Percentiles rank a stretch among this genome's conserved stretches.
Evolutionary conservation across 2,329 filamentous ascomycete genomes (phyloP).

Genomic region (Arthroderma sp.): DNA sequence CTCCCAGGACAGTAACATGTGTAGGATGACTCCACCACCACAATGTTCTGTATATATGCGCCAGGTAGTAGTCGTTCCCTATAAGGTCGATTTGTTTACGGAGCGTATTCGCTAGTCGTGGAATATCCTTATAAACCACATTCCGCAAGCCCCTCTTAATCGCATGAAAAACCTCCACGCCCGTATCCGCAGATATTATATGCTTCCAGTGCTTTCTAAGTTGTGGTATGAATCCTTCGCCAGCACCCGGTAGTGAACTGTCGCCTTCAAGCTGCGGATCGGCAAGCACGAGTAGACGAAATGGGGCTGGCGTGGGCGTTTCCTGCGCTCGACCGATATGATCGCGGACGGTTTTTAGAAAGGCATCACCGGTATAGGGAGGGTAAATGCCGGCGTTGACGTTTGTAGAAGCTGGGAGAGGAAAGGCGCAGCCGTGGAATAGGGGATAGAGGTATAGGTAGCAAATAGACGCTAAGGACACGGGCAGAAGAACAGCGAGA

Average conservation of each 20-base stretch:
- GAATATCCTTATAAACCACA: conserved; percentile 55
- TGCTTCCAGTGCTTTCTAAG: conserved; percentile 29
- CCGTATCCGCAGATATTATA: conserved; percentile 13
- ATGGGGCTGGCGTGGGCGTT: conserved; percentile 47
- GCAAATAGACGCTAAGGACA: conserved; percentile 57
- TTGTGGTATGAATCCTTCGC: conserved; percentile 35
- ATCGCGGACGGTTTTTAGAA: conserved; percentile 28
- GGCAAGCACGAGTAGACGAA: conserved; percentile 74
- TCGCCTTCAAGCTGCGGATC: conserved; percentile 93
- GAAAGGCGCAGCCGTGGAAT: conserved; percentile 71
- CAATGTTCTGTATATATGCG: conserved; percentile 76
- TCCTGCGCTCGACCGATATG: conserved; percentile 20
- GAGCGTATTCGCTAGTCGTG: conserved; percentile 51
- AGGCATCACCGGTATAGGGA: conserved; percentile 16
- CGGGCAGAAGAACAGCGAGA: conserved; percentile 45
- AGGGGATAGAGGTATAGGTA: conserved; percentile 84
- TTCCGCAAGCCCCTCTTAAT: conserved; percentile 17
- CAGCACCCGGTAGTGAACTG: conserved; percentile 55
- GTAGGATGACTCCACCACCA: conserved; percentile 76
- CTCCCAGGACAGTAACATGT: conserved; percentile 78
- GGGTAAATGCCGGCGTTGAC: neutral
- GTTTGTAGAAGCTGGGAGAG: conserved; percentile 24
- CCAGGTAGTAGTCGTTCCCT: conserved; percentile 90
- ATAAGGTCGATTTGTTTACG: conserved; percentile 77
- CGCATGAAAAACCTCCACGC: conserved; percentile 8